Conservation (phyloP, 2,329 filamentous ascomycete species). For the Fonsecaea nubica region DNA sequence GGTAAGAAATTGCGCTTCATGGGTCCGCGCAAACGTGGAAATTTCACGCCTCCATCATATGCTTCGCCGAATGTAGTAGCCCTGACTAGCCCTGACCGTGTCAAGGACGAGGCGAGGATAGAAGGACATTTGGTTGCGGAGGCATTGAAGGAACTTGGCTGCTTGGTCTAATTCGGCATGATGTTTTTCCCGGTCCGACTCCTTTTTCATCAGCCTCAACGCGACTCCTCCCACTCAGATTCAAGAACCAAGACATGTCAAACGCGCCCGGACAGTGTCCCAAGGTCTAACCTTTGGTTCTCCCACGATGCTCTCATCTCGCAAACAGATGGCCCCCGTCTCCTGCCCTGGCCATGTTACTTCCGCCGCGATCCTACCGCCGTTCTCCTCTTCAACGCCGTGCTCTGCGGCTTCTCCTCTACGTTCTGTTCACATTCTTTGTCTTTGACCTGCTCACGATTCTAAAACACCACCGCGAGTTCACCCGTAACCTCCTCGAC, state of each 20-base stretch:
- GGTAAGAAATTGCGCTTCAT: background rate
- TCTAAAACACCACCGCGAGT: constrained; percentile 38
- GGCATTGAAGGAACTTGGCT: no score
- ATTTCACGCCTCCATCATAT: background rate
- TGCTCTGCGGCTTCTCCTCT: constrained; percentile 27
- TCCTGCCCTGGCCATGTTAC: constrained; percentile 27
- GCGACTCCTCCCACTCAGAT: background rate
- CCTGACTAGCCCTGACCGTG: background rate
- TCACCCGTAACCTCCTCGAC: constrained; percentile 33
- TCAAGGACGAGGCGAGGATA: background rate
- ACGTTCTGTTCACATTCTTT: constrained; percentile 24
- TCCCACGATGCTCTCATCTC: constrained; percentile 11
- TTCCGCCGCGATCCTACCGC: constrained; percentile 30
- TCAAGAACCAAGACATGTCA: constrained; percentile 16
- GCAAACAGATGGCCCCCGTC: constrained; percentile 24
- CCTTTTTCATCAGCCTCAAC: background rate
- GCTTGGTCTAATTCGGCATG: background rate
- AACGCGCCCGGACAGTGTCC: constrained; percentile 2
- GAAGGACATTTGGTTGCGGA: background rate
- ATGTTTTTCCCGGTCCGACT: background rate
- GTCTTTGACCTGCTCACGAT: constrained; percentile 38
- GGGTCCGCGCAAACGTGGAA: no score
- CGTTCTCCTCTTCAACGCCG: constrained; percentile 28
- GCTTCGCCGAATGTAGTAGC: background rate
- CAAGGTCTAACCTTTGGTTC: background rate